Evolutionary conservation across 2,329 filamentous ascomycete species (phyloP), one percentile per base, ranked within the genome.

Genomic region (Colletotrichum sp.): DNA sequence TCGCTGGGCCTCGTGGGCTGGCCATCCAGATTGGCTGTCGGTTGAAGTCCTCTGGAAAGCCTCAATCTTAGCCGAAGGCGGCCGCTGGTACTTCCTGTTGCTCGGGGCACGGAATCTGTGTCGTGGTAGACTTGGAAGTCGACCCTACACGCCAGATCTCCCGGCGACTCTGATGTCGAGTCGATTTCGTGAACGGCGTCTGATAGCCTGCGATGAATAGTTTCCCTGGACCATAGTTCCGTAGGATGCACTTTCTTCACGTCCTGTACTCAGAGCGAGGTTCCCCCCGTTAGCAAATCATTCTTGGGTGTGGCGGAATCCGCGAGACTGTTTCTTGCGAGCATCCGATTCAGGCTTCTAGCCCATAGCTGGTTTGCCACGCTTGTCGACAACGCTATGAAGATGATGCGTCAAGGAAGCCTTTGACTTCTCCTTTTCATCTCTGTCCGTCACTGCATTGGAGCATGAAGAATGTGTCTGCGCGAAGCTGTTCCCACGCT

Each of bases 181-280:
- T 36, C 30, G 55, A 10, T 24, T 26, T 63, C 21, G 32, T 60
- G 28, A 49, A 59, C 34, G 26, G 24, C 57, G 64, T 49, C n/a
- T 69, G 8, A 24, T 49, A 55, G 70, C 21, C 30, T 65, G 26
- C 18, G n/a, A 60, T 65, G 16, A 52, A 24, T 10, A 60, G 44
- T 52, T 39, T 24, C 44, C 18, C 28, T 36, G 59, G 59, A 69
- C 69, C 49, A 44, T 76, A 59, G 64, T 69, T 69, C 59, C 52
- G 44, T 30, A 15, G 34, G 39, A 26, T n/a, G 36, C 24, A 60
- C 21, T 24, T 28, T 30, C 21, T 74, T 76, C 74, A 76, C 26
- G 74, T 76, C 74, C 74, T 76, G 60, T 66, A 69, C n/a, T 73
- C 8, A 49, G 28, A 57, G 39, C 13, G n/a, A 52, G 71, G 32